Evolutionary conservation across 106 monocot species (phyloP).

Genomic region (Dioscorea dumetorum): DNA sequence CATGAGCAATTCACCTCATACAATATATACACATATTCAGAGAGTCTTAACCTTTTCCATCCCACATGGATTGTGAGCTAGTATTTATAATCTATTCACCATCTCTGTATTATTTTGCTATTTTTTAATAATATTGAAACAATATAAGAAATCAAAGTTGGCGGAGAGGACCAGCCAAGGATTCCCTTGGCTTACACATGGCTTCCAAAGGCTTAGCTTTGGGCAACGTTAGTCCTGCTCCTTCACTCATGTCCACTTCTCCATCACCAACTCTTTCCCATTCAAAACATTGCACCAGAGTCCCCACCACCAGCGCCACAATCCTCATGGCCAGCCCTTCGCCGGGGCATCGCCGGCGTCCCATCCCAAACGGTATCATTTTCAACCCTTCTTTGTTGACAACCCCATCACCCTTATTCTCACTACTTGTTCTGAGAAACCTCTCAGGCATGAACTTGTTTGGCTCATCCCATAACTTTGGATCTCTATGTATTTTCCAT

Average conservation of each 20-base stretch:
- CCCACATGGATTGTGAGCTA: too few species aligned
- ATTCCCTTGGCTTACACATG: background rate
- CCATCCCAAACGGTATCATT: constrained; percentile 13
- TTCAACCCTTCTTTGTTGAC: background rate
- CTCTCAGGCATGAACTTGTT: constrained; percentile 3
- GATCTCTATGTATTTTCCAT: constrained; percentile 6
- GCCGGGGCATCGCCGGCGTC: constrained; percentile 16
- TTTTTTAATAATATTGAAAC: too few species aligned
- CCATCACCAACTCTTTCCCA: constrained; percentile 9
- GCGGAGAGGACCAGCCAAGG: background rate
- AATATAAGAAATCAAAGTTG: background rate
- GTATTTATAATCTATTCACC: too few species aligned
- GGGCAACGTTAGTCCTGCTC: background rate
- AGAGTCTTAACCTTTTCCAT: too few species aligned
- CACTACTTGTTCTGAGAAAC: background rate
- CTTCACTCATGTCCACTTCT: background rate
- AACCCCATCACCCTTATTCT: background rate
- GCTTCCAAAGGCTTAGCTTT: background rate
- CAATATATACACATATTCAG: too few species aligned
- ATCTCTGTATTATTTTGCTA: too few species aligned
- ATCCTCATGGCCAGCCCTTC: background rate
- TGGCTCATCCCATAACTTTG: background rate
- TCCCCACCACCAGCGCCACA: background rate
- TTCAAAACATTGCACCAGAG: constrained; percentile 10
- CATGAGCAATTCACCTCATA: too few species aligned